These are phyloP conservation scores for Coelastrella sp. DNA, from an alignment of 139 green algal genomes.

Conservation along the genomic window DNA sequence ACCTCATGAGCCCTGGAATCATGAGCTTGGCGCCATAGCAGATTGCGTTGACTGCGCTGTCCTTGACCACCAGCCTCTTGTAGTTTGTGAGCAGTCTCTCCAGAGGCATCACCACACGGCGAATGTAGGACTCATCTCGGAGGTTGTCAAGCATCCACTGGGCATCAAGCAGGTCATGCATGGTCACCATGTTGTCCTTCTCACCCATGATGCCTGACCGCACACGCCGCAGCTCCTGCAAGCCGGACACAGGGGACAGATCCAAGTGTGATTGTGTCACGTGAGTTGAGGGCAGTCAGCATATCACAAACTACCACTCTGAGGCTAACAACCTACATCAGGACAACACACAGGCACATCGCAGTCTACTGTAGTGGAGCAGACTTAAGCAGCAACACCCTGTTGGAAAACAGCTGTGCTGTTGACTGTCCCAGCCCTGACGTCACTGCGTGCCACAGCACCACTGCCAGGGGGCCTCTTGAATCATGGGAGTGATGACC, in stretches of 20 bases:
- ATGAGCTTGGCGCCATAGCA: constrained; percentile 99
- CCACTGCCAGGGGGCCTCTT: no score
- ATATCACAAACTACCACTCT: no score
- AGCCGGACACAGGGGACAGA: background rate
- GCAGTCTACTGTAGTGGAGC: no score
- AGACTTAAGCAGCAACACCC: background rate
- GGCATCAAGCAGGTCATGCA: constrained; percentile 99
- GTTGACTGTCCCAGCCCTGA: no score
- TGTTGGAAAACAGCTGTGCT: background rate
- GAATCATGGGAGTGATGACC: no score
- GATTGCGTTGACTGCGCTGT: constrained; percentile 98
- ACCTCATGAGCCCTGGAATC: constrained; percentile 95
- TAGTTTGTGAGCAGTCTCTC: constrained; percentile 95
- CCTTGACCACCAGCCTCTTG: constrained; percentile 98
- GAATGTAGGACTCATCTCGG: constrained; percentile 95
- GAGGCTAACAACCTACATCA: no score
- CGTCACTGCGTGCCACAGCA: no score
- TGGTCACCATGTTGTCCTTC: constrained; percentile 98
- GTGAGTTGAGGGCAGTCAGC: background rate
- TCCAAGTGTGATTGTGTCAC: background rate
- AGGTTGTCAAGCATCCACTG: constrained; percentile 50
- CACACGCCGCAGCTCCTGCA: constrained; percentile 96
- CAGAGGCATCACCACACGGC: constrained; percentile 94
- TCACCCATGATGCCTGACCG: constrained; percentile 97
- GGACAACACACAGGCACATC: no score